phyloP scores from a whole-genome alignment of 306 rosid species.

The Vigna trinervia region DNA sequence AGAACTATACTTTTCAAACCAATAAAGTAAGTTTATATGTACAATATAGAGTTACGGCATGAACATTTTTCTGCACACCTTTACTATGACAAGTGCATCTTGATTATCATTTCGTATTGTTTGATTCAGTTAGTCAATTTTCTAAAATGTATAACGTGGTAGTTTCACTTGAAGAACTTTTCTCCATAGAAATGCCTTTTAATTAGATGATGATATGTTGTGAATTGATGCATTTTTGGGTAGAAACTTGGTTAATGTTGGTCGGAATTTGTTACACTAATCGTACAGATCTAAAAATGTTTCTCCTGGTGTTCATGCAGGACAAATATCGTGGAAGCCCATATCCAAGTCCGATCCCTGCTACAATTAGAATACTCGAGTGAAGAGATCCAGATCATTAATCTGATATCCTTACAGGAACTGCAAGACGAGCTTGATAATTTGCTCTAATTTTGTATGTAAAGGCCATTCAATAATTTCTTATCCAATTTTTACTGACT shows the following conservation, averaged over 20 bases:
- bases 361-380: slow-evolving; percentile 79
- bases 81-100: slow-evolving; percentile 3
- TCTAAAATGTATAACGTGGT: slow-evolving; percentile 8
- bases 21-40: slow-evolving; percentile 71
- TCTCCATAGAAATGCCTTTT: slow-evolving; percentile 10
- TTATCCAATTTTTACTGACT: slow-evolving; percentile 19
- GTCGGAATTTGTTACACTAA: slow-evolving; percentile 13
- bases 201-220: slow-evolving; percentile 24
- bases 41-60: background rate
- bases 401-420: slow-evolving; percentile 70
- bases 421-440: slow-evolving; percentile 77
- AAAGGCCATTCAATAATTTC: slow-evolving; percentile 33
- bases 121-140: slow-evolving; percentile 16
- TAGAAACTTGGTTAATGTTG: slow-evolving; percentile 29
- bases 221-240: background rate
- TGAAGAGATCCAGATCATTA: slow-evolving; percentile 76
- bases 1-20: slow-evolving; percentile 95
- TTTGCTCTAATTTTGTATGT: slow-evolving; percentile 55
- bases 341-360: slow-evolving; percentile 75
- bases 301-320: slow-evolving; percentile 44
- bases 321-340: slow-evolving; percentile 95
- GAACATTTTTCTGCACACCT: slow-evolving; percentile 10
- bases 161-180: slow-evolving; percentile 2
- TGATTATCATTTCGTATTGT: slow-evolving; percentile 13
- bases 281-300: slow-evolving; percentile 17